Conservation (phyloP, 495 filamentous ascomycete genomes). For the Penicillium desertorum region DNA sequence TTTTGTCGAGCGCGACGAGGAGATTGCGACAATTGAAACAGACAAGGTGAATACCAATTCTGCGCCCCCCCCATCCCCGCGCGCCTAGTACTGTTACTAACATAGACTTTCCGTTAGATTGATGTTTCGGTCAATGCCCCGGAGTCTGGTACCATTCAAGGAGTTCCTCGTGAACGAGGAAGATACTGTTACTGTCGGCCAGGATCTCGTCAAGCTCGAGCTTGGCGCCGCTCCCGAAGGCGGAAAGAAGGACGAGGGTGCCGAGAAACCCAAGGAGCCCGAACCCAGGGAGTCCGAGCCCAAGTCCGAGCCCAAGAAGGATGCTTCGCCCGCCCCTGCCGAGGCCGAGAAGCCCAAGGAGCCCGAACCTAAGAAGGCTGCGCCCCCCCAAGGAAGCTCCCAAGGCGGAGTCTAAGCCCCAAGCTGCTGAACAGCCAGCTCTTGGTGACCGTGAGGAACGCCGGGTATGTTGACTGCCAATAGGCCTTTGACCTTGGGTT, state of each 20-base stretch:
- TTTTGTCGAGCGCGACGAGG: constrained; percentile 92
- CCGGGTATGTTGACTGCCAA: constrained; percentile 58
- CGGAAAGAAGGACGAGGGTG: constrained; percentile 47
- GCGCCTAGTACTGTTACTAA: constrained; percentile 1
- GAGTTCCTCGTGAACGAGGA: constrained; percentile 92
- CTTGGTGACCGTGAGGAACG: constrained; percentile 84
- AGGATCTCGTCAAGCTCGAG: constrained; percentile 84
- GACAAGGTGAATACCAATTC: constrained; percentile 71
- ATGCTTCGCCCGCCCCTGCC: constrained; percentile 35
- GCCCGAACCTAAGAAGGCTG: constrained; percentile 38
- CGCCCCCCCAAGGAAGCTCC: constrained; percentile 37
- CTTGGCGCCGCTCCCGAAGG: constrained; percentile 65
- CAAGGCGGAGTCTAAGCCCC: constrained; percentile 35
- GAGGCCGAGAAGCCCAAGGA: constrained; percentile 47
- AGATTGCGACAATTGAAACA: constrained; percentile 99
- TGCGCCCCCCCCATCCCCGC: not conserved
- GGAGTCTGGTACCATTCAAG: constrained; percentile 86
- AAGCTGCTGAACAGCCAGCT: constrained; percentile 32
- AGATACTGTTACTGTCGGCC: constrained; percentile 92
- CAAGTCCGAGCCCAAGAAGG: constrained; percentile 39
- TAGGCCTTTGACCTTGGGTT: not conserved
- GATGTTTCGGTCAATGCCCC: constrained; percentile 95
- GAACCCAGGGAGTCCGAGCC: constrained; percentile 47
- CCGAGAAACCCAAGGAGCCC: constrained; percentile 43
- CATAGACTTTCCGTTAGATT: constrained; percentile 56